Conservation (phyloP, 257 asterid genomes). For the Solanum raphanifolium region DNA sequence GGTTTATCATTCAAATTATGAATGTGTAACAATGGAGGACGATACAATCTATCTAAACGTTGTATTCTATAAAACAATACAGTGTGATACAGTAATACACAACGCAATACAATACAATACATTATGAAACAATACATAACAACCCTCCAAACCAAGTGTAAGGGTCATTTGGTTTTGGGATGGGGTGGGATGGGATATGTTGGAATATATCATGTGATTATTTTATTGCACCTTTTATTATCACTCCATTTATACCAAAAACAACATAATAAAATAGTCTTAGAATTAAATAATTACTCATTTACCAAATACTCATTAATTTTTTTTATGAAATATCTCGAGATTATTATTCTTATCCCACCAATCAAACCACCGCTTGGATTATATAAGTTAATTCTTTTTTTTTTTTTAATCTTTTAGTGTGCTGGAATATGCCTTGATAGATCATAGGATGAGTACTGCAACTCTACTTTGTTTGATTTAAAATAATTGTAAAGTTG, state of each 20-base stretch:
- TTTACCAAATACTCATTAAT: not conserved
- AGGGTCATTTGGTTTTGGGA: no score
- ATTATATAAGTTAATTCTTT: not conserved
- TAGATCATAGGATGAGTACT: not conserved
- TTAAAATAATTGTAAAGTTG: not conserved
- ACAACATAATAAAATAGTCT: not conserved
- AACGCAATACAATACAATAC: not conserved
- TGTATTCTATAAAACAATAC: no score
- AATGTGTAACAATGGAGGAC: not conserved
- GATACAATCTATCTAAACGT: no score
- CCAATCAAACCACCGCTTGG: not conserved
- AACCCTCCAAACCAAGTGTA: not conserved
- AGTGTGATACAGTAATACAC: not conserved
- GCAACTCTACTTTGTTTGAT: not conserved
- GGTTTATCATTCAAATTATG: not conserved
- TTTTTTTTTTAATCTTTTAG: not conserved
- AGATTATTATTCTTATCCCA: not conserved
- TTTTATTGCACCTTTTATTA: not conserved
- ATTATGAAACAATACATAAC: not conserved
- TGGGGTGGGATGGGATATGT: not conserved
- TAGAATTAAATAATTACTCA: not conserved
- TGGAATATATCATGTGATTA: no score
- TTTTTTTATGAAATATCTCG: no score
- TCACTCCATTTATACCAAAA: not conserved
- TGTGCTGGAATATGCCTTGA: not conserved